Percentiles rank a stretch among this genome's conserved stretches.
Evolutionary conservation across 352 stramenopile species (phyloP).

Genomic region (Pythium aquatile): DNA sequence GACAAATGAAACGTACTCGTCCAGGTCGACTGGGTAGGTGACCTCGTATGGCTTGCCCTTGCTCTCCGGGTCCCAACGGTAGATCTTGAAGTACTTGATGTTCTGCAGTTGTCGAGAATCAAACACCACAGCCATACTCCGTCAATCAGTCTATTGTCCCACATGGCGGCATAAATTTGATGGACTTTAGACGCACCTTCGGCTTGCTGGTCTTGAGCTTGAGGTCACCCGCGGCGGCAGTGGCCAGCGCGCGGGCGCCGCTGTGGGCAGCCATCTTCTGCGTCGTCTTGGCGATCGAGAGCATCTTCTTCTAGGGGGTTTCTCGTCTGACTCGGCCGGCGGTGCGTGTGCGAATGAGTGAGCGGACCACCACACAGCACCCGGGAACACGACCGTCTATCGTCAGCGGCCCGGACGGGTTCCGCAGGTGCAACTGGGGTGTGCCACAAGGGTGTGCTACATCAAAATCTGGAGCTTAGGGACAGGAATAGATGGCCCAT

Average conservation of each 20-base stretch:
- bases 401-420: slow-evolving; percentile 18
- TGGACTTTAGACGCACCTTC: slow-evolving; percentile 44
- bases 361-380: slow-evolving; percentile 26
- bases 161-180: neutral
- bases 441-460: slow-evolving; percentile 13
- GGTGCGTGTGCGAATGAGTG: slow-evolving; percentile 22
- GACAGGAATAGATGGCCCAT: slow-evolving; percentile 8
- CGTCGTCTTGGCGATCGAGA: slow-evolving; percentile 22
- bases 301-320: slow-evolving; percentile 21
- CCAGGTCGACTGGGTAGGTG: slow-evolving; percentile 97
- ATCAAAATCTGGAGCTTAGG: slow-evolving; percentile 9
- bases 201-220: slow-evolving; percentile 72
- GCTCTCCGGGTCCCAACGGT: slow-evolving; percentile 97
- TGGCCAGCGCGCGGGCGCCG: slow-evolving; percentile 56
- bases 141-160: neutral
- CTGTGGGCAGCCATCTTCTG: slow-evolving; percentile 36
- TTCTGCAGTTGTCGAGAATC: slow-evolving; percentile 48
- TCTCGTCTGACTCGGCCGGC: slow-evolving; percentile 17
- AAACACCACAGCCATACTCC: neutral
- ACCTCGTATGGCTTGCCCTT: slow-evolving; percentile 93
- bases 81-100: slow-evolving; percentile 99
- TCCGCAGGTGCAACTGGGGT: slow-evolving; percentile 30
- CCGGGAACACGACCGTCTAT: slow-evolving; percentile 26
- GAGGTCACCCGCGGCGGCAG: slow-evolving; percentile 55
- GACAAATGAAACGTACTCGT: slow-evolving; percentile 84